Conservation (phyloP, 2,329 filamentous ascomycete species). For the Cadophora sp. region DNA sequence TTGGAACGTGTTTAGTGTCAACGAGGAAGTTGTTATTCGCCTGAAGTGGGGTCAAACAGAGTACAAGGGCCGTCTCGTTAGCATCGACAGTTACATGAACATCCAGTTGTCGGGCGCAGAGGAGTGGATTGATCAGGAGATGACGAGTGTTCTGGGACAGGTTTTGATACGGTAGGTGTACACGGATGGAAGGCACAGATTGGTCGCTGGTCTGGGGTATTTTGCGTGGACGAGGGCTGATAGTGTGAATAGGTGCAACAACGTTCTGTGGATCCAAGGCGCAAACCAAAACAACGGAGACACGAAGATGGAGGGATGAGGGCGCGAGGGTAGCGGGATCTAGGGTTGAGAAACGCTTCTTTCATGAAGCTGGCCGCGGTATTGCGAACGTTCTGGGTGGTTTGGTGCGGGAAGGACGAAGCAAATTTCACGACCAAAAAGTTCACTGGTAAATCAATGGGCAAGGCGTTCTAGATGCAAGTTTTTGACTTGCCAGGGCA, state of each 20-base stretch:
- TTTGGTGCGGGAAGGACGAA: conserved; percentile 14
- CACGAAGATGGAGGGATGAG: conserved; percentile 62
- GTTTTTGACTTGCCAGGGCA: conserved; percentile 33
- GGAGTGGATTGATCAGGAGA: conserved; percentile 90
- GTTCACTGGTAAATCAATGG: conserved; percentile 36
- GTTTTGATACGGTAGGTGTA: conserved; percentile 81
- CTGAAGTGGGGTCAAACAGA: conserved; percentile 98
- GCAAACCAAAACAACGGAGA: conserved; percentile 60
- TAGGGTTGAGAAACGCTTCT: neutral
- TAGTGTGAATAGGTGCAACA: conserved; percentile 74
- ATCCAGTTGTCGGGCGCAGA: conserved; percentile 89
- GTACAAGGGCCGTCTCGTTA: conserved; percentile 92
- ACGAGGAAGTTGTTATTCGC: conserved; percentile 88
- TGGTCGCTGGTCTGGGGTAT: neutral
- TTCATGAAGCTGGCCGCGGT: conserved; percentile 1
- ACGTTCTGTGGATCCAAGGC: conserved; percentile 89
- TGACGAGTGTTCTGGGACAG: conserved; percentile 83
- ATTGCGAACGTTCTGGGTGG: conserved; percentile 19
- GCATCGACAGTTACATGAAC: conserved; percentile 99
- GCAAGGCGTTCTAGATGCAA: conserved; percentile 41
- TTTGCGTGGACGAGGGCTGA: conserved; percentile 10
- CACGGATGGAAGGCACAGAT: neutral
- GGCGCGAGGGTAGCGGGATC: neutral
- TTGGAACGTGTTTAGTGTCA: conserved; percentile 64
- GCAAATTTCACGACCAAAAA: conserved; percentile 26